These are phyloP conservation scores for Moniliophthora roreri DNA, from an alignment of 1,284 basidiomycete genomes.

Conservation along the genomic window DNA sequence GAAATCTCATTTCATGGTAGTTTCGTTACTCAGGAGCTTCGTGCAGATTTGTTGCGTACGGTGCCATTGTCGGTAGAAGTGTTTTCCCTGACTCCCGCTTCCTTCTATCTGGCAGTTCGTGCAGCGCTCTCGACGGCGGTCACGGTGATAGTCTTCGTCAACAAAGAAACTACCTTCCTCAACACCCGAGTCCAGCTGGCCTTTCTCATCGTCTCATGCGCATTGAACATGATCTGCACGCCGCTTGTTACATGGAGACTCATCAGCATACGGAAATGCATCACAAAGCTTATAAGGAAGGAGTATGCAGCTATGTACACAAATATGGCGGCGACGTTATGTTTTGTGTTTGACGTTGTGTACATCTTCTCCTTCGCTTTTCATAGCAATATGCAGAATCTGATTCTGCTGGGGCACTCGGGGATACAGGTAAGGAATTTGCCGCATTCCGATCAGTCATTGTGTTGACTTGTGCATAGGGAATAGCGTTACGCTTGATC, in stretches of 20 bases:
- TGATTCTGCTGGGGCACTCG: slow-evolving; percentile 16
- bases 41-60: slow-evolving; percentile 15
- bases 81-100: background rate
- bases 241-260: slow-evolving; percentile 27
- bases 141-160: slow-evolving; percentile 22
- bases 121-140: slow-evolving; percentile 26
- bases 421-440: slow-evolving; percentile 16
- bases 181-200: slow-evolving; percentile 24
- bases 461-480: slow-evolving; percentile 17
- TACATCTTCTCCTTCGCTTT: slow-evolving; percentile 17
- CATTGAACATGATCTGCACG: slow-evolving; percentile 28
- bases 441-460: background rate
- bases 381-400: slow-evolving; percentile 16
- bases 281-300: slow-evolving; percentile 17
- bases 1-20: no score
- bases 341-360: slow-evolving; percentile 18
- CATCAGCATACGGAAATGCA: slow-evolving; percentile 17
- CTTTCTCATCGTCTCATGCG: slow-evolving; percentile 27
- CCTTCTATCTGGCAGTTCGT: background rate
- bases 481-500: slow-evolving; percentile 27
- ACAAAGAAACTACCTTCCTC: slow-evolving; percentile 21
- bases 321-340: slow-evolving; percentile 18
- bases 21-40: background rate
- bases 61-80: slow-evolving; percentile 25
- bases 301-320: slow-evolving; percentile 24